A percentile compares a stretch with the other conserved stretches of the same genome.
These are phyloP conservation scores for Azolla pinnata DNA, from an alignment of 75 land plant genomes.

Conservation along the genomic window DNA sequence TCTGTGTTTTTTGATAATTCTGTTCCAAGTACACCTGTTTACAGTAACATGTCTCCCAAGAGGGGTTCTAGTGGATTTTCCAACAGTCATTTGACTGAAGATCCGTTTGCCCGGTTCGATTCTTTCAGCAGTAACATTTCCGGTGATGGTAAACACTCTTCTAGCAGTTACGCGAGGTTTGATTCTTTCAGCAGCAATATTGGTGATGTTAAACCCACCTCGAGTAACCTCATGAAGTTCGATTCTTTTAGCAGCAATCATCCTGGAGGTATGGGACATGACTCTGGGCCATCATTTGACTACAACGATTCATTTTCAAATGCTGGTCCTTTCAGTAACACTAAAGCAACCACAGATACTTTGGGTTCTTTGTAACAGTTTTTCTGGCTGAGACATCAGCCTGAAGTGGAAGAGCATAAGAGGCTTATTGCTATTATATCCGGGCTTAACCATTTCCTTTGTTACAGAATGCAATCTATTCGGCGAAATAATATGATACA, in stretches of 20 bases:
- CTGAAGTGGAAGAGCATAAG: too few relatives aligned
- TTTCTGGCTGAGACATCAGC: too few relatives aligned
- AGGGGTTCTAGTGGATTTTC: conserved; percentile 16
- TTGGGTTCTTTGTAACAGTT: too few relatives aligned
- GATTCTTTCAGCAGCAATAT: conserved; percentile 43
- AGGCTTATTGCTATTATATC: too few relatives aligned
- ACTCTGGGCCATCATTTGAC: conserved; percentile 50
- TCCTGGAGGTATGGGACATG: too few relatives aligned
- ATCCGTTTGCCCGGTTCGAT: conserved; percentile 36
- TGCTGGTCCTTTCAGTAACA: conserved; percentile 5
- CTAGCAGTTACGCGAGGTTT: conserved; percentile 34
- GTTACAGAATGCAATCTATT: too few relatives aligned
- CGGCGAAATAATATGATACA: too few relatives aligned
- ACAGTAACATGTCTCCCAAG: conserved; percentile 16
- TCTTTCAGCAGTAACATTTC: conserved; percentile 38
- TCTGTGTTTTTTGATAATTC: conserved; percentile 29
- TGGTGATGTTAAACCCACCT: conserved; percentile 4
- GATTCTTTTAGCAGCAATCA: too few relatives aligned
- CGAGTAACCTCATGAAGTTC: not conserved
- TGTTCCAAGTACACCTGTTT: conserved; percentile 15
- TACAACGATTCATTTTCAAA: conserved; percentile 71
- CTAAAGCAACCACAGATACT: too few relatives aligned
- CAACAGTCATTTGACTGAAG: conserved; percentile 8
- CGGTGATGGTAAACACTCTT: conserved; percentile 24
- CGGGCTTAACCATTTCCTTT: too few relatives aligned